Evolutionary conservation across 2,329 filamentous ascomycete species (phyloP).

Genomic region (Gaeumannomyces tritici): DNA sequence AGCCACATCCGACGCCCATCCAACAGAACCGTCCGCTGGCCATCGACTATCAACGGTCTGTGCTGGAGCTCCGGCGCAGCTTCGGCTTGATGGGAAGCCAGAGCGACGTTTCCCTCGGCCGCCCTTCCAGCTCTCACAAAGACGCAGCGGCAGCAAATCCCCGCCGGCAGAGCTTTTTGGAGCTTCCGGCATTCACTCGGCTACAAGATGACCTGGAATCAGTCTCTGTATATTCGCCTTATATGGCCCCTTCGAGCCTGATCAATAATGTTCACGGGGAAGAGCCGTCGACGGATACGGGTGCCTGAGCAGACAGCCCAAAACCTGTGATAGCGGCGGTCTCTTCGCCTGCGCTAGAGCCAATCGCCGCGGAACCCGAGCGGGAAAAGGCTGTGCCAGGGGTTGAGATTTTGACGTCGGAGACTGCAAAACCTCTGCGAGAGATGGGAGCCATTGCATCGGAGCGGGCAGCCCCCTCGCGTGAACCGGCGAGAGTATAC

Average conservation of each 20-base stretch:
- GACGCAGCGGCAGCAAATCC: not conserved
- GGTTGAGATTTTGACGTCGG: not conserved
- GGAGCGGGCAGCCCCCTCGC: not conserved
- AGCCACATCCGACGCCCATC: not conserved
- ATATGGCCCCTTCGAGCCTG: not conserved
- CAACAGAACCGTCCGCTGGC: not conserved
- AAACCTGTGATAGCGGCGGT: not conserved
- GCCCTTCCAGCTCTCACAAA: not conserved
- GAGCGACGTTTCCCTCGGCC: not conserved
- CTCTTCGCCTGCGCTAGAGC: not conserved
- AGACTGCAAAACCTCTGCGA: not conserved
- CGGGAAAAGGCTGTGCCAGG: too few species aligned
- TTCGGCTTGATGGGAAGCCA: not conserved
- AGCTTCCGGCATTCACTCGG: not conserved
- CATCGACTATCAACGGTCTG: not conserved
- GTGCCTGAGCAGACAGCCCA: not conserved
- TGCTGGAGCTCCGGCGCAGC: conserved; percentile 1
- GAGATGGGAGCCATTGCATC: not conserved
- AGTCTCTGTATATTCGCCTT: not conserved
- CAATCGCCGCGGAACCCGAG: too few species aligned
- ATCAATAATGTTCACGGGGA: too few species aligned
- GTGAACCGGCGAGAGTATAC: not conserved
- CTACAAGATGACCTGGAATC: not conserved
- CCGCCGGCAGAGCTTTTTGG: not conserved
- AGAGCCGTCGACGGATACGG: not conserved